Conservation (phyloP, 2,329 filamentous ascomycete species). For the Trichophyton equinum region DNA sequence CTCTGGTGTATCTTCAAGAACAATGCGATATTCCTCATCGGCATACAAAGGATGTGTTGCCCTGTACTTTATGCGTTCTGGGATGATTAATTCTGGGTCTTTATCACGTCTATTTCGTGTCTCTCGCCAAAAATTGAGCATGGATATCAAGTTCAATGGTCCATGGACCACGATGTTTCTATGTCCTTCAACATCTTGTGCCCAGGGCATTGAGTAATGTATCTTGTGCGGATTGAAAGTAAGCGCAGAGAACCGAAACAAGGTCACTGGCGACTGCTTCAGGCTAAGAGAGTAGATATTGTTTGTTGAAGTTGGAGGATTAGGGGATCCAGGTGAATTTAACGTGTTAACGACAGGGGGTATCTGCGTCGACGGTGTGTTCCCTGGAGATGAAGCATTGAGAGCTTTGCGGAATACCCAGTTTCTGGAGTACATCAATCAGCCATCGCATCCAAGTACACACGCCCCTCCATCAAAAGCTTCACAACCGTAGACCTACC, state of each 20-base stretch:
- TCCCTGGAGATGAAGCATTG: conserved; percentile 13
- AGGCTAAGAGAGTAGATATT: conserved; percentile 24
- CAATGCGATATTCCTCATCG: conserved; percentile 35
- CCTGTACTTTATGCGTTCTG: conserved; percentile 35
- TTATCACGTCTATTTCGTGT: conserved; percentile 16
- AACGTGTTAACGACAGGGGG: conserved; percentile 5
- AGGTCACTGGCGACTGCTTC: conserved; percentile 27
- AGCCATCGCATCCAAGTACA: background rate
- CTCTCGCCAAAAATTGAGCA: conserved; percentile 35
- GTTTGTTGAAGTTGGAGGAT: conserved; percentile 14
- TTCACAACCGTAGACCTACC: conserved; percentile 25
- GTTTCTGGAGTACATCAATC: conserved; percentile 20
- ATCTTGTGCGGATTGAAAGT: conserved; percentile 36
- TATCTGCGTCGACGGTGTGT: conserved; percentile 2
- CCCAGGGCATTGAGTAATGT: conserved; percentile 34
- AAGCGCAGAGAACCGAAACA: conserved; percentile 35
- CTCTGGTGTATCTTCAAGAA: conserved; percentile 27
- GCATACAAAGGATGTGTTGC: conserved; percentile 41
- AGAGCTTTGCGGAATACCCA: conserved; percentile 36
- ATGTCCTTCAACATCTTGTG: conserved; percentile 33
- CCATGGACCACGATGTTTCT: conserved; percentile 34
- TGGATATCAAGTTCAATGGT: conserved; percentile 32
- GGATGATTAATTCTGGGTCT: conserved; percentile 21
- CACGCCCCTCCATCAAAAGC: background rate
- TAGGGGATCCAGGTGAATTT: conserved; percentile 8